Evolutionary conservation across 495 filamentous ascomycete species (phyloP), one percentile per base, ranked within the genome.

Genomic region (Clohesyomyces aquaticus): DNA sequence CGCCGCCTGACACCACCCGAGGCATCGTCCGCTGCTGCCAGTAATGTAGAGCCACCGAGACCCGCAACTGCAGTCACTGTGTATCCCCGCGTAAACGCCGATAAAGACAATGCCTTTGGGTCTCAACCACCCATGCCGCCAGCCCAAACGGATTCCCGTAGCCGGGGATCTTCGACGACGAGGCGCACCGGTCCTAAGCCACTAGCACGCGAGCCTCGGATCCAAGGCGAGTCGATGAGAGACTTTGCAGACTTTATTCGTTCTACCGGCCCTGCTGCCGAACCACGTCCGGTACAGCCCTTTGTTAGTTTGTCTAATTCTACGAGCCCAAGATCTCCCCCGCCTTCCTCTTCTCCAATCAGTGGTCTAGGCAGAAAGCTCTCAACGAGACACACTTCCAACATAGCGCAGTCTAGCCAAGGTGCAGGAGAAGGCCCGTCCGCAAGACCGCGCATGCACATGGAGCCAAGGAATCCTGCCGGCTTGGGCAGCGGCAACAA

Each of bases 211-310:
- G 90, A 93, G 61, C 83, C 88, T n/a, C 79, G 86, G 63, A 72
- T 86, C 3, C 77, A 82, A 25, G 76, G 80, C 4, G 85, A 88
- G 47, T 88, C 88, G 0, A 81, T 88, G 26, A 78, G 82, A 28
- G 91, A 95, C 53, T 88, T 96, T 73, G 89, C 91, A 18, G 89
- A 96, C 51, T 96, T 95, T 66, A 87, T 93, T 71, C 87, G 88
- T 60, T 87, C 88, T 12, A 91, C 91, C 22, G 90, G 89, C n/a
- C 90, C 92, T 4, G 69, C 76, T 50, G 75, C 75, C 12, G 48
- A 61, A 10, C 19, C 48, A 9, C 72, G 55, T 45, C 64, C 26
- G 59, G 66, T 53, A 45, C 73, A 67, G 43, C 70, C 66, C 23
- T 60, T 72, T 38, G 43, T 69, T 51, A 35, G 65, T 50, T 41